These are phyloP conservation scores for Globisporangium middletonii DNA, from an alignment of 352 stramenopile species.

Conservation along the genomic window DNA sequence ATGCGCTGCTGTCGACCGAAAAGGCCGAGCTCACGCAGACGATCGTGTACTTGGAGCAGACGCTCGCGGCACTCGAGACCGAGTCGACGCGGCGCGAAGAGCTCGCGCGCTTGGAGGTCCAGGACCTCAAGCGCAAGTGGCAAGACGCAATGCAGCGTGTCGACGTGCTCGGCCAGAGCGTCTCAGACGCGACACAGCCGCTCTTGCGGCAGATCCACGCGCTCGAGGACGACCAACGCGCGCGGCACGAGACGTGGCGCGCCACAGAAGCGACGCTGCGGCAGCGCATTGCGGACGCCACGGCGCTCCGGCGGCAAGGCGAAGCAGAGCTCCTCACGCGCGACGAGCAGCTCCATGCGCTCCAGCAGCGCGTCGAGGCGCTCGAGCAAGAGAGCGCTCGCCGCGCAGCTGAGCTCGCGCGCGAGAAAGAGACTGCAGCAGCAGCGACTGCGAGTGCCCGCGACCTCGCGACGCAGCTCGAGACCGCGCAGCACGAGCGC, in stretches of 20 bases:
- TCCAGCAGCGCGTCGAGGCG: slow-evolving; percentile 28
- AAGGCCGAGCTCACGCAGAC: slow-evolving; percentile 56
- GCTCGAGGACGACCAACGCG: slow-evolving; percentile 61
- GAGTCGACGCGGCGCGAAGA: slow-evolving; percentile 58
- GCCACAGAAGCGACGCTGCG: slow-evolving; percentile 36
- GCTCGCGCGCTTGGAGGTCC: slow-evolving; percentile 42
- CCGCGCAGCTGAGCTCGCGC: slow-evolving; percentile 23
- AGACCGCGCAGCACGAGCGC: slow-evolving; percentile 42
- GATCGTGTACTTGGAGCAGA: slow-evolving; percentile 56
- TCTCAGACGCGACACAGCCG: slow-evolving; percentile 71
- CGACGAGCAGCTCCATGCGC: slow-evolving; percentile 30
- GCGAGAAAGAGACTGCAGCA: slow-evolving; percentile 31
- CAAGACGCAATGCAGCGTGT: slow-evolving; percentile 64
- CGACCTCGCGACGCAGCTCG: slow-evolving; percentile 29
- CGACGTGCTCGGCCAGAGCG: slow-evolving; percentile 56
- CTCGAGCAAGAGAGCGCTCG: slow-evolving; percentile 24
- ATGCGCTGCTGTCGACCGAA: slow-evolving; percentile 41
- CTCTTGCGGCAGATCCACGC: slow-evolving; percentile 64
- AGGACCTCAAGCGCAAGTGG: slow-evolving; percentile 72
- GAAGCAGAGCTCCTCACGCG: slow-evolving; percentile 37
- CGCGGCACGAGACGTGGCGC: slow-evolving; percentile 52
- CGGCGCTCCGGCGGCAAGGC: slow-evolving; percentile 20
- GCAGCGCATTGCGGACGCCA: slow-evolving; percentile 34
- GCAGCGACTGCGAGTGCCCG: slow-evolving; percentile 23
- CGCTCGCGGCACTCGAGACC: slow-evolving; percentile 40